Base-by-base conservation (phyloP, 495 filamentous ascomycete genomes). In the Xylaria telfairii region DNA sequence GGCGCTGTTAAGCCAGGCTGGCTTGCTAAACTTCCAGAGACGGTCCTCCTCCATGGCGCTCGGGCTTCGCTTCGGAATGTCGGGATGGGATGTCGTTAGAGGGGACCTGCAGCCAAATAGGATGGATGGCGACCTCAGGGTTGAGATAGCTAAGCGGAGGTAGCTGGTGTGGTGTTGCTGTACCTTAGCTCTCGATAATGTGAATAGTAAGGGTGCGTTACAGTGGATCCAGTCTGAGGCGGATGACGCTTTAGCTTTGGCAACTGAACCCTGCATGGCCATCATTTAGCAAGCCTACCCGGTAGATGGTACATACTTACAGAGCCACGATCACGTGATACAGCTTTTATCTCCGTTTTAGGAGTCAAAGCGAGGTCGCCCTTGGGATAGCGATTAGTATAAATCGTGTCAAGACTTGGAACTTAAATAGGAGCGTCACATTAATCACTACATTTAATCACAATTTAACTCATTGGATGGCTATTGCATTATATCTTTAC, bases 1-100 rank as follows among this genome's bases (percentile, higher is more conserved):
- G 41, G 91, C 87, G 84, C 90, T 96, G 80, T 96, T 97, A 56
- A 98, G 83, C 95, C 95, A 98, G 82, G 93, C 90, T 13, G 92
- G 92, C 86, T 88, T 92, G 74, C 88, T 82, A 80, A 92, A 93
- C 78, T 92, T 92, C 83, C 89, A 94, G 77, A 94, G 89, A 37
- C 90, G 89, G 76, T 92, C 85, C 78, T 90, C 85, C 78, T 84
- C 81, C 87, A 89, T 86, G 24, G 24, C 37, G 56, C 42, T 34
- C 30, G 56, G 34, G n/a, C 28, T 32, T 42, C 49, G 49, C 13
- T 53, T 53, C 47, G 64, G 47, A n/a, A 26, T 15, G 59, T 66
- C 30, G 64, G 64, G 2, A 49, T 21, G 62, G 30, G 54, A 4
- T 17, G 28, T 7, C 37, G 30, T 30, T 37, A 30, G 32, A 8